Evolutionary conservation across 331 rosid genomes (phyloP), one percentile per base, ranked within the genome.

Genomic region (Acacia pycnantha): DNA sequence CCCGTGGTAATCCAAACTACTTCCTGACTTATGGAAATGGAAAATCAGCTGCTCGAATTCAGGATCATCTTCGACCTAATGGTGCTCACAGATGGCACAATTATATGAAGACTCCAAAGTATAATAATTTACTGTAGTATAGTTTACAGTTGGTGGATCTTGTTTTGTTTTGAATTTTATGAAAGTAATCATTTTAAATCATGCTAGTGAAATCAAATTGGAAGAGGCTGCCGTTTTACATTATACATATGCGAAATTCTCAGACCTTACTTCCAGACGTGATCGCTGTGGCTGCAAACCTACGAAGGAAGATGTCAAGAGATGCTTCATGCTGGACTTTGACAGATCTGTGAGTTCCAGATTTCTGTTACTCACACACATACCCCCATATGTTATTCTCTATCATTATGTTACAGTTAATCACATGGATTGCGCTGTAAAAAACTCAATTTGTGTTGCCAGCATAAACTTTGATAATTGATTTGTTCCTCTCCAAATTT

Each of bases 31-130:
- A 96, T 66, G 99, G 99, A 80, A 96, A 96, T 83, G 99, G 99
- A 86, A 96, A 96, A 91, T 82, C 99, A 50, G 99, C 83, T 86
- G 99, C 98, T 81, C 91, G 99, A 54, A 68, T 96, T 73, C 95
- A 90, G 84, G 92, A 93, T 86, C 98, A 93, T 86, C 99, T 96
- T 74, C 97, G 99, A 65, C 99, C 99, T 31, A 96, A 96, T 77
- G 99, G 99, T 82, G 99, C 99, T 54, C 99, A 95, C 84, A 93
- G 99, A 92, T 95, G 99, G 99, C 97, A 95, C 88, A 95, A 95
- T 82, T 95, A 95, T 79, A 95, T 95, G 99, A 96, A 92, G 90
- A 90, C 97, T 61, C 99, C 97, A 12, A 92, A 88, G 99, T 96
- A 93, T 6, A 40, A 78, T 71, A 53, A 47, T 74, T 43, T 27